These are phyloP conservation scores for Hirschfeldia incana DNA, from an alignment of 345 rosid species.

Conservation along the genomic window DNA sequence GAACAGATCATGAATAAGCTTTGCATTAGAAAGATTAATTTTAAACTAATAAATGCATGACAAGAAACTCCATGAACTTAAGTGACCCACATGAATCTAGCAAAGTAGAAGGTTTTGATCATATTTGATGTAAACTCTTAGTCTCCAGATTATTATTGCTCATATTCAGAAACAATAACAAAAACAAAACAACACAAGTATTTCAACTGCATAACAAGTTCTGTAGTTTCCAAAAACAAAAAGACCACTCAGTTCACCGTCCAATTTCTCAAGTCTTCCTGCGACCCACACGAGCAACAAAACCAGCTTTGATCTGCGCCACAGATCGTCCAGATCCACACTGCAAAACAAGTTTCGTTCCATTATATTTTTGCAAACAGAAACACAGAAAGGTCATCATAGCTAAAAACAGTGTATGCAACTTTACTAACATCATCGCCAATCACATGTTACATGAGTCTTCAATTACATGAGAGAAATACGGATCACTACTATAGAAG, in stretches of 20 bases:
- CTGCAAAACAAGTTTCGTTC: slow-evolving; percentile 45
- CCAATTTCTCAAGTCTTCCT: slow-evolving; percentile 53
- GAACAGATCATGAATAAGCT: too few relatives aligned
- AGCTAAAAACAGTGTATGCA: not conserved
- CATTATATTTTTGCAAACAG: not conserved
- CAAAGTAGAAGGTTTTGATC: slow-evolving; percentile 11
- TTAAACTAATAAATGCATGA: too few relatives aligned
- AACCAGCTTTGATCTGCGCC: slow-evolving; percentile 94
- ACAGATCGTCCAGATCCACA: slow-evolving; percentile 97
- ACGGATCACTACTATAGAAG: not conserved
- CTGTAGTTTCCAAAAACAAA: slow-evolving; percentile 11
- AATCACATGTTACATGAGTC: not conserved
- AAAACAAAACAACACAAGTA: slow-evolving; percentile 3
- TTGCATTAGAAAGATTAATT: too few relatives aligned
- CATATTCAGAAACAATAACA: slow-evolving; percentile 11
- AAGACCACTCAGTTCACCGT: slow-evolving; percentile 19
- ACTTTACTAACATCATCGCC: not conserved
- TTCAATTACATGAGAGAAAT: not conserved
- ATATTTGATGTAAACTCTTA: not conserved
- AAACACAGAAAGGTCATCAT: not conserved
- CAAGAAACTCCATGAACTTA: not conserved
- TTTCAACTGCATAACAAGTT: slow-evolving; percentile 20
- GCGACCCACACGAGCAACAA: slow-evolving; percentile 95
- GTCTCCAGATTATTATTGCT: not conserved
- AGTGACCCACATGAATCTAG: slow-evolving; percentile 4